phyloP scores from a whole-genome alignment of 495 filamentous ascomycete genomes.

The Lasiosphaeria ovina region DNA sequence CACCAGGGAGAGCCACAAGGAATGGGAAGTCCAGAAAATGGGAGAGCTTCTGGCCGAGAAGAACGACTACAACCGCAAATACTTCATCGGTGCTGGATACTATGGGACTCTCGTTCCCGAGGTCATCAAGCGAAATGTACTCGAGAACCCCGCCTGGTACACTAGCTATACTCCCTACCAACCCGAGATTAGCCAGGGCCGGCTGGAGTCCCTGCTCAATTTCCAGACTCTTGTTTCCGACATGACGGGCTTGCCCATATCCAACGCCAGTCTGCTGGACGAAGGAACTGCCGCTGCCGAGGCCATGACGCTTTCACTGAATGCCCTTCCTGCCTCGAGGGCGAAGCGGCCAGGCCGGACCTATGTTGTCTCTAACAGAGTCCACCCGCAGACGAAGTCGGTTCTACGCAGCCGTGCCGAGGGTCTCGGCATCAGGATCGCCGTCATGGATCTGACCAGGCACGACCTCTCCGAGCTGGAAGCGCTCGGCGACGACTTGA shows the following conservation, averaged over 20 bases:
- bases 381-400: conserved; percentile 87
- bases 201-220: conserved; percentile 90
- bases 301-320: conserved; percentile 94
- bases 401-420: conserved; percentile 87
- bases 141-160: conserved; percentile 97
- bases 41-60: conserved; percentile 62
- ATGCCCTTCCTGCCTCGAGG: conserved; percentile 66
- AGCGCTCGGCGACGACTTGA: conserved; percentile 74
- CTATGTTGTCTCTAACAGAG: conserved; percentile 77
- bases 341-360: conserved; percentile 75
- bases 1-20: conserved; percentile 30
- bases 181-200: conserved; percentile 95
- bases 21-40: conserved; percentile 39
- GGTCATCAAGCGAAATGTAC: conserved; percentile 90
- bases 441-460: conserved; percentile 66
- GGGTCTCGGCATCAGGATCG: conserved; percentile 84
- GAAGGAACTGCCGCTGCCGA: conserved; percentile 94
- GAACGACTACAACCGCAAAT: conserved; percentile 60
- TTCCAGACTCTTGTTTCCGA: conserved; percentile 95
- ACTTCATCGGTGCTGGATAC: conserved; percentile 87
- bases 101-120: conserved; percentile 81
- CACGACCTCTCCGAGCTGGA: conserved; percentile 61
- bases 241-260: conserved; percentile 81
- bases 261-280: conserved; percentile 92
- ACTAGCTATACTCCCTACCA: conserved; percentile 99